Conservation (phyloP, 495 filamentous ascomycete species). For the Glarea lozoyensis region DNA sequence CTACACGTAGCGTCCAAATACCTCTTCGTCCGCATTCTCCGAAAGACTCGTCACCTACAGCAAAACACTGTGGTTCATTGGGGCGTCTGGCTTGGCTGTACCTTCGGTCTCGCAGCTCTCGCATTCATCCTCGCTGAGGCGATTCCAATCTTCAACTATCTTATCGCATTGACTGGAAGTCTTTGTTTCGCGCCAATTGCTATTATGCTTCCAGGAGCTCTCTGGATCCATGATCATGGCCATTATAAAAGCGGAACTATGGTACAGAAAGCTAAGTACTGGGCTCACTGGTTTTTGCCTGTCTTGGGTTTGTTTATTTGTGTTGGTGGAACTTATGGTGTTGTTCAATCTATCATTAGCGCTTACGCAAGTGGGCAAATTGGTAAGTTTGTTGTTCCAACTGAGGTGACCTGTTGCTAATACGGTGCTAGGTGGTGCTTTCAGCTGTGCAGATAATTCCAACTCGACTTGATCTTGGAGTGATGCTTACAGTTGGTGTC, state of each 20-base stretch:
- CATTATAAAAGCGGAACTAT: conserved; percentile 26
- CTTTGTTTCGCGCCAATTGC: conserved; percentile 30
- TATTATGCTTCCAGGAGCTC: conserved; percentile 32
- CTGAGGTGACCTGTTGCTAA: neutral
- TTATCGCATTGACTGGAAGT: conserved; percentile 16
- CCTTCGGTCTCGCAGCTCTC: conserved; percentile 14
- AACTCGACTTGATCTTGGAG: conserved; percentile 9
- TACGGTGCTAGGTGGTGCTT: conserved; percentile 7
- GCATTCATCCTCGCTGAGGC: conserved; percentile 27
- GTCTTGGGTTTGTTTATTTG: conserved; percentile 23
- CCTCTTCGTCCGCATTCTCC: conserved; percentile 29
- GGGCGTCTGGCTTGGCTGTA: conserved; percentile 28
- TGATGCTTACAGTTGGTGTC: too few relatives aligned
- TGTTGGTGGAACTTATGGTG: conserved; percentile 29
- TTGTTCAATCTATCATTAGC: conserved; percentile 24
- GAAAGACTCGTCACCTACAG: conserved; percentile 26
- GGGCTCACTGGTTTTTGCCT: conserved; percentile 21
- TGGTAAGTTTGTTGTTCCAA: conserved; percentile 15
- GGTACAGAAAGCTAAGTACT: conserved; percentile 18
- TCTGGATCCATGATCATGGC: conserved; percentile 38
- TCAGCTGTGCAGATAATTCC: conserved; percentile 17
- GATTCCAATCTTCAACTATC: conserved; percentile 27
- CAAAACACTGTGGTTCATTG: conserved; percentile 25
- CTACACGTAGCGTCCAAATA: conserved; percentile 28
- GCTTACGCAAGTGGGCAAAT: conserved; percentile 26